Evolutionary conservation across 306 rosid genomes (phyloP), one percentile per base, ranked within the genome.

Genomic region (Neltuma alba): DNA sequence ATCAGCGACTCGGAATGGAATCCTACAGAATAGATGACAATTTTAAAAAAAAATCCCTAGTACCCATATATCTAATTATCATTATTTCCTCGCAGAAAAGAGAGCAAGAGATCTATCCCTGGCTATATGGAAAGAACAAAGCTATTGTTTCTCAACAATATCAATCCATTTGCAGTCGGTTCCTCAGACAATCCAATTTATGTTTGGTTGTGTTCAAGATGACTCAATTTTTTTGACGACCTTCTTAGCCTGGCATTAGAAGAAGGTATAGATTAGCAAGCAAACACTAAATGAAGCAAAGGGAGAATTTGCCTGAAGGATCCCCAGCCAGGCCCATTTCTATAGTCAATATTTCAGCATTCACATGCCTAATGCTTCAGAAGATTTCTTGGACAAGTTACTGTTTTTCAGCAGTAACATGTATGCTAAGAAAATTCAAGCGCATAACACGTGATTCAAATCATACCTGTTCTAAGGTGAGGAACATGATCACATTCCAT

Each of bases 401-500:
- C 28, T 38, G 70, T 16, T 74, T 67, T 77, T 50, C 31, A 57
- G 0, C 23, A 27, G 1, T 40, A 1, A 2, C 18, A 74, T 38
- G 61, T 58, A 28, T 40, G 63, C 37, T 9, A 48, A 16, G 44
- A 67, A 23, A 25, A 12, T 25, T 57, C 27, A 57, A 57, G 70
- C 50, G 74, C 67, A 75, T 30, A 3, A 41, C 34, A n/a, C 16
- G 58, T 16, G 16, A 30, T 70, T 64, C 10, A 80, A 70, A 7
- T 52, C 78, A 74, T 84, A 95, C 99, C 97, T 95, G 99, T 74
- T 95, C 99, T 79, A 95, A 83, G 69, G 99, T 92, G 79, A 95
- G 87, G 79, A 95, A 95, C 99, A 95, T 95, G 88, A 95, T 89
- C 85, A 95, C 99, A 65, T 95, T 95, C 99, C 99, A 95, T 4